phyloP scores from a whole-genome alignment of 805 yeast species.

The Wickerhamiella alocasiicola region DNA sequence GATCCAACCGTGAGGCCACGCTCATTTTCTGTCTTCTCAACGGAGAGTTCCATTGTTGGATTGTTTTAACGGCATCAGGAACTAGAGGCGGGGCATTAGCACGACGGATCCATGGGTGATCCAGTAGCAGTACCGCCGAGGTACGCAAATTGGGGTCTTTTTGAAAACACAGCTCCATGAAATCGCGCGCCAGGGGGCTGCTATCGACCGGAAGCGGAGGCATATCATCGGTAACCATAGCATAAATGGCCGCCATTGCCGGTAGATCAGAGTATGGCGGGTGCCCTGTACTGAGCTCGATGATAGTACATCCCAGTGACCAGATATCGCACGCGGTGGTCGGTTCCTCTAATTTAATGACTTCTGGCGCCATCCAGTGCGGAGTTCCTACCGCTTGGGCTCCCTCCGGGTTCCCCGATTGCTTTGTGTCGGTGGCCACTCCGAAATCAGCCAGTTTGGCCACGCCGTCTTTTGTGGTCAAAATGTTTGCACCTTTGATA shows the following conservation, averaged over 20 bases:
- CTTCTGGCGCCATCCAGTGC: constrained; percentile 98
- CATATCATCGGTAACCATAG: constrained; percentile 62
- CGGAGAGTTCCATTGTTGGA: constrained; percentile 24
- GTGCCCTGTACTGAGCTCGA: constrained; percentile 71
- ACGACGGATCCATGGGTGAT: constrained; percentile 48
- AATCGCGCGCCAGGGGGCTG: constrained; percentile 38
- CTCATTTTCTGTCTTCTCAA: constrained; percentile 15
- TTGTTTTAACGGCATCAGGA: constrained; percentile 23
- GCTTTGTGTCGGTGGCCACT: constrained; percentile 40
- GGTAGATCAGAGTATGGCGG: constrained; percentile 77
- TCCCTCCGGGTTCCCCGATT: constrained; percentile 6
- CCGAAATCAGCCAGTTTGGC: constrained; percentile 72
- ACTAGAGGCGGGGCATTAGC: constrained; percentile 12
- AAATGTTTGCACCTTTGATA: constrained; percentile 62
- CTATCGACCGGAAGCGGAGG: constrained; percentile 51
- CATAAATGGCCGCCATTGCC: constrained; percentile 71
- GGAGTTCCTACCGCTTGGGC: constrained; percentile 62
- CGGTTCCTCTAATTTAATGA: constrained; percentile 59
- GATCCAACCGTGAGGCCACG: constrained; percentile 18
- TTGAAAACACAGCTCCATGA: constrained; percentile 56
- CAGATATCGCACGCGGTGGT: constrained; percentile 70
- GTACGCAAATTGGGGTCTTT: constrained; percentile 50
- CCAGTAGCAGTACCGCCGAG: constrained; percentile 41
- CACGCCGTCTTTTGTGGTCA: constrained; percentile 46
- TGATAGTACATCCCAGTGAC: constrained; percentile 91